Evolutionary conservation across 2,329 filamentous ascomycete genomes (phyloP), one percentile per base, ranked within the genome.

Genomic region (Conoideocrella luteorostrata): DNA sequence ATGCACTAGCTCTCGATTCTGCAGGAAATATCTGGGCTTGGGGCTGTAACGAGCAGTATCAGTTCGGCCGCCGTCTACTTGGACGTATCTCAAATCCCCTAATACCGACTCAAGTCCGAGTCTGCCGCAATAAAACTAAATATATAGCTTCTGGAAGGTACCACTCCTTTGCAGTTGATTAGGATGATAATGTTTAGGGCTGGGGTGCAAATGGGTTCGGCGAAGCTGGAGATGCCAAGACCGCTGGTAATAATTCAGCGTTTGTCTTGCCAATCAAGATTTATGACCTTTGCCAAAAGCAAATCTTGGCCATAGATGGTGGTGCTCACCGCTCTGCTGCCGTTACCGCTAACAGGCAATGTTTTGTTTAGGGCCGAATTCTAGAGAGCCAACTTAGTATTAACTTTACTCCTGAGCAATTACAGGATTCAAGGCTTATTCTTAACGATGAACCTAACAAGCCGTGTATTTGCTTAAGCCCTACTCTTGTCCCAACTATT

Each of bases 131-230:
- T 55, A 84, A 84, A 39, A 75, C 88, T 39, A 75, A 77, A 54
- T 76, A 80, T 48, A 75, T 82, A 22, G 82, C 62, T n/a, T 68
- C 62, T 47, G 86, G 86, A 22, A 75, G 79, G 29, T 87, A 88
- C 63, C 85, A 91, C 65, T 82, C 77, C 49, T 88, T 91, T 51
- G 84, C 84, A 13, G 71, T 91, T 40, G 78, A 82, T 60, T 71
- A 74, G 32, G 74, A 76, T 21, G 83, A 79, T 35, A 74, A 78
- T 34, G 80, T 89, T 30, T 89, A 78, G 64, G 74, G 77, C 1
- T 91, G 86, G 86, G 86, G 87, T n/a, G 67, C 87, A 26, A 91
- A 93, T 69, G 84, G 82, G 61, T 90, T 82, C 58, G 83, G 82
- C 48, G 79, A 91, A 64, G 84, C 83, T 10, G 86, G 82, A 37